Base-by-base conservation (phyloP, 805 yeast species). In the Yarrowia sp. region DNA sequence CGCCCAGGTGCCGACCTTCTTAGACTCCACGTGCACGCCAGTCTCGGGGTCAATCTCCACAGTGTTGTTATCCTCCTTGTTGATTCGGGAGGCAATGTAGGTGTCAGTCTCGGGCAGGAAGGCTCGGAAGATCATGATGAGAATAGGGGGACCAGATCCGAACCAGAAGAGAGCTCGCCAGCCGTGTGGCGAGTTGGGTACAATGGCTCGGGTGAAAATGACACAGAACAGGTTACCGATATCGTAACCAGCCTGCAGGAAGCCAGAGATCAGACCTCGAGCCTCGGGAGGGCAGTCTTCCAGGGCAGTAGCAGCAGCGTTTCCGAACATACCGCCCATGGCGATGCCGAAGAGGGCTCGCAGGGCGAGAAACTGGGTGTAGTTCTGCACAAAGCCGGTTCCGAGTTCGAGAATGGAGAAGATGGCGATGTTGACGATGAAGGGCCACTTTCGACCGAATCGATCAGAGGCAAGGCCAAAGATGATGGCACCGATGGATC, bases 211-310 rank as follows among this genome's bases (percentile, higher is more conserved):
- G 69, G 76, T 81, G 74, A 86, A 86, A n/a, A 83, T 74, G 29
- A 83, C 86, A 1, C 84, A 88, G 24, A 85, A 75, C 60, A 86
- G 78, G 68, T 84, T 85, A 13, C 91, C 92, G 65, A 86, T 77
- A 10, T 87, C 86, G 66, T 86, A 90, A 64, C 96, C 96, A 71
- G 88, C 87, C 73, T 89, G 96, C 70, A 90, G 82, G 41, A 88
- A 72, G 53, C 91, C 91, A 16, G 86, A 81, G 25, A 87, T 70
- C 46, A 84, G 73, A 38, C 88, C 87, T 67, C 87, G 78, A 13
- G 89, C 83, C 27, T 73, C 75, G 2, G 70, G 70, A 0, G 90
- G 90, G 55, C 84, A 78, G 68, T 85, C 87, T 66, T 85, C 88
- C 31, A 87, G 76, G 7, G 90, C 84, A 6, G 85, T 82, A 9